Evolutionary conservation across 2,329 filamentous ascomycete genomes (phyloP), one percentile per base, ranked within the genome.

Genomic region (Pezicula neosporulosa): DNA sequence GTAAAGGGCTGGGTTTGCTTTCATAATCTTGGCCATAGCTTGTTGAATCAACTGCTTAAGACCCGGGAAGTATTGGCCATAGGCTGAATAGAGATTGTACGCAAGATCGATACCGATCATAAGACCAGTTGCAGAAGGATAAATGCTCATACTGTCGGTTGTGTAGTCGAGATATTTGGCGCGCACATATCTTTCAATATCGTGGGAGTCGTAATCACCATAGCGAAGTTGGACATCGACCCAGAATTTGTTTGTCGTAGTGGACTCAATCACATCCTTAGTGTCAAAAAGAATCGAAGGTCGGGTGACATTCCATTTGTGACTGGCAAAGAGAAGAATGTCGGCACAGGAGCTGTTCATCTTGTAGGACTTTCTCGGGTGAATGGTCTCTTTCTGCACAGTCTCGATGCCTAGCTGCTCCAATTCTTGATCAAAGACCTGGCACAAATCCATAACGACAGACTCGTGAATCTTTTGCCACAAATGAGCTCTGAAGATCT

Each of bases 401-500:
- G 91, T 95, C 71, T 99, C 94, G 52, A 99, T 97, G 35, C 92
- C 92, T 4, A 99, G 77, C 30, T 94, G 91, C 70, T 99, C 94
- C 41, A 99, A 76, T 68, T 99, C 94, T 66, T 97, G 93, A 60
- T 99, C 94, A 62, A 99, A 96, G 13, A 99, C 94, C 68, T 99
- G 95, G 62, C 94, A 97, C 65, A 99, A 72, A 77, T 99, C 94
- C 94, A 99, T 99, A 33, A 97, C 93, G 0, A 97, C 92, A 1
- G 89, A 95, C 71, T 99, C 94, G 71, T 99, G 95, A 44, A 99
- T 97, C 78, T 99, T 99, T 70, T 99, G 94, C 94, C 94, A 99
- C 77, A 99, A 85, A 82, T 99, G 94, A 48, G 95, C 94, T 68
- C 94, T 87, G 89, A 99, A 99, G 63, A 99, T 99, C 68, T 99